Conservation (phyloP, 2,329 filamentous ascomycete species). For the Trichoderma atroviride region DNA sequence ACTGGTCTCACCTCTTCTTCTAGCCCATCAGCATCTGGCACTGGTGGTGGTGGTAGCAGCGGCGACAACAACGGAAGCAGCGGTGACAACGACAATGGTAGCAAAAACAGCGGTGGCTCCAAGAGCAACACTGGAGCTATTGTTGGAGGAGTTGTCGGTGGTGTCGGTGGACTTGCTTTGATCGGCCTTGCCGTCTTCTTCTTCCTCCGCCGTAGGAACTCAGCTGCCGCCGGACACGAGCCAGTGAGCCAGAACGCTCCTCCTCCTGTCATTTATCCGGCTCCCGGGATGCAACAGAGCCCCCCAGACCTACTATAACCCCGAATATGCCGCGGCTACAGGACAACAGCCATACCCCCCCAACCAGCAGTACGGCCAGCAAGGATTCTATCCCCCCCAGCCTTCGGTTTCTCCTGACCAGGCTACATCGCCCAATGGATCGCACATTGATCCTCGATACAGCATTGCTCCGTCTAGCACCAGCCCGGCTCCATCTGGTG, state of each 20-base stretch:
- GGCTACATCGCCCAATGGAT: constrained; percentile 17
- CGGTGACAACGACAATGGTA: background rate
- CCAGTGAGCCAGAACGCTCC: constrained; percentile 26
- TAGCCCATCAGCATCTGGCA: constrained; percentile 2
- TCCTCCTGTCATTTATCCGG: constrained; percentile 29
- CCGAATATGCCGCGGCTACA: constrained; percentile 31
- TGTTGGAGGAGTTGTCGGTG: constrained; percentile 44
- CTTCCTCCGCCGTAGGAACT: constrained; percentile 38
- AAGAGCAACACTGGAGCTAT: constrained; percentile 39
- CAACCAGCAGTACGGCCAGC: constrained; percentile 31
- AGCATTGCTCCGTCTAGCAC: constrained; percentile 29
- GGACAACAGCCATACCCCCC: constrained; percentile 30
- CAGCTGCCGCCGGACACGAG: constrained; percentile 25
- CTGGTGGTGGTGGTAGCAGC: background rate
- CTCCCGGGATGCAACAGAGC: constrained; percentile 26
- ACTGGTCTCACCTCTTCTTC: constrained; percentile 1
- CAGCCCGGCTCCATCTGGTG: constrained; percentile 29
- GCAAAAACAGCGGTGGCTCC: constrained; percentile 16
- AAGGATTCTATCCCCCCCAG: constrained; percentile 19
- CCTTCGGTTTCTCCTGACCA: constrained; percentile 3
- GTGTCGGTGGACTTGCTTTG: constrained; percentile 40
- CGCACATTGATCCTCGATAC: constrained; percentile 32
- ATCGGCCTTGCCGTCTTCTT: constrained; percentile 38
- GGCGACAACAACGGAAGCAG: constrained; percentile 10
- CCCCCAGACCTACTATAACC: constrained; percentile 35